Base-by-base conservation (phyloP, 73 alveolate species). In the Paramecium sonneborni region DNA sequence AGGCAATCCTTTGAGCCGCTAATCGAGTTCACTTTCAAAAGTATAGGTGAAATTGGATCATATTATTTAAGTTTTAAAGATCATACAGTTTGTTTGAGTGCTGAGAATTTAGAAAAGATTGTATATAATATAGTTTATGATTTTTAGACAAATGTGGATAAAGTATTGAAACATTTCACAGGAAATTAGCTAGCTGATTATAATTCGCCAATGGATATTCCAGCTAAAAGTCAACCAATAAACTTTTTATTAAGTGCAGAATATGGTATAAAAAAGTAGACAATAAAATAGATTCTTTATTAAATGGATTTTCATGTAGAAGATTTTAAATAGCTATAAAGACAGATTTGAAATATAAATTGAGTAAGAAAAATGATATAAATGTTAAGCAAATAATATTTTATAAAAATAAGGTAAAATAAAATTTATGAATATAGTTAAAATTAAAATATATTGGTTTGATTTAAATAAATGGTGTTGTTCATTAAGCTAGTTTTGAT, bases 1-100 rank as follows among this genome's bases (percentile, higher is more conserved):
- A 79, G 90, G 72, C 44, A 79, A 62, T 79, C 90, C 90, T 79
- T 79, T 79, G 26, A 79, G 74, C 90, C 90, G 24, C 90, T 79
- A 55, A 79, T 79, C 46, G 90, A 79, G 74, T 79, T 79, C 55
- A 46, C 74, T 46, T 79, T 79, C 43, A 79, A 79, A 79, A 79
- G 90, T 48, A 79, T 79, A 23, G 90, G 90, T 41, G 76, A 44
- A 30, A 12, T 41, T 23, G 90, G 90, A 79, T 32, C 44, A 21
- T 79, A 43, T n/a, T 79, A 79, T 44, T 41, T 79, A 44, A 39
- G 76, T 30, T 79, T 41, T 24, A 79, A 79, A 43, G 76, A 79
- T 79, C 69, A 79, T 2, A 30, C 44, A 9, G 90, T 79, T 1
- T 79, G 90, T 79, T 23, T 79, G 20, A 44, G 90, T 79, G 90